Conservation (phyloP, 257 asterid species). For the Euphrasia confusa region DNA sequence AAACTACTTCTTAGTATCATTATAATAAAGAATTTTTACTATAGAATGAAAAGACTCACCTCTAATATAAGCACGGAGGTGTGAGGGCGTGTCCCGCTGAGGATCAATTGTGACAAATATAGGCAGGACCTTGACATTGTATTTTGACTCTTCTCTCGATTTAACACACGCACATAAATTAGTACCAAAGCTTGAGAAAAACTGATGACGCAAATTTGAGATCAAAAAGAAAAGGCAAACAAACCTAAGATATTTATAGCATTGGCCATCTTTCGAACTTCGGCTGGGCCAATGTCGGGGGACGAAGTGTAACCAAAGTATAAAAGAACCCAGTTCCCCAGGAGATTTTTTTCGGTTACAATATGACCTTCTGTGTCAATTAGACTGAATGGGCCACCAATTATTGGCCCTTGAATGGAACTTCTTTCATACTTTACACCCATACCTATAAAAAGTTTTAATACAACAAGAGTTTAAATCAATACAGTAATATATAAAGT, state of each 20-base stretch:
- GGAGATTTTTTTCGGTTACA: slow-evolving; percentile 73
- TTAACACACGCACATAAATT: slow-evolving; percentile 21
- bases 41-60: slow-evolving; percentile 40
- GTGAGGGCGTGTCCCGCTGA: slow-evolving; percentile 87
- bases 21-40: neutral
- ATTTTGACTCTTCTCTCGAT: slow-evolving; percentile 52
- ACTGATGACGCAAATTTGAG: slow-evolving; percentile 10
- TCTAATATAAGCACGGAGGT: slow-evolving; percentile 72
- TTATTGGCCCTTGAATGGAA: slow-evolving; percentile 73
- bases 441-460: slow-evolving; percentile 47
- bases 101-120: slow-evolving; percentile 95
- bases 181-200: slow-evolving; percentile 12
- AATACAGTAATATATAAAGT: neutral
- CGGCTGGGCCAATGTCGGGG: slow-evolving; percentile 97
- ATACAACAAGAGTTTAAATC: neutral
- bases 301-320: slow-evolving; percentile 93
- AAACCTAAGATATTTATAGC: slow-evolving; percentile 64
- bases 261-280: slow-evolving; percentile 83
- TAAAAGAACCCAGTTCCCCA: slow-evolving; percentile 87
- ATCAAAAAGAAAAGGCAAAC: slow-evolving; percentile 23
- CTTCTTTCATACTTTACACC: slow-evolving; percentile 86
- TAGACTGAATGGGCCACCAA: slow-evolving; percentile 92
- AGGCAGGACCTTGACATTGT: slow-evolving; percentile 70
- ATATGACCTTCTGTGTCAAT: slow-evolving; percentile 53
- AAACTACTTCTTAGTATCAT: neutral